Base-by-base conservation (phyloP, 768 basidiomycete species). In the Tylopilus plumbeoviolaceoides region DNA sequence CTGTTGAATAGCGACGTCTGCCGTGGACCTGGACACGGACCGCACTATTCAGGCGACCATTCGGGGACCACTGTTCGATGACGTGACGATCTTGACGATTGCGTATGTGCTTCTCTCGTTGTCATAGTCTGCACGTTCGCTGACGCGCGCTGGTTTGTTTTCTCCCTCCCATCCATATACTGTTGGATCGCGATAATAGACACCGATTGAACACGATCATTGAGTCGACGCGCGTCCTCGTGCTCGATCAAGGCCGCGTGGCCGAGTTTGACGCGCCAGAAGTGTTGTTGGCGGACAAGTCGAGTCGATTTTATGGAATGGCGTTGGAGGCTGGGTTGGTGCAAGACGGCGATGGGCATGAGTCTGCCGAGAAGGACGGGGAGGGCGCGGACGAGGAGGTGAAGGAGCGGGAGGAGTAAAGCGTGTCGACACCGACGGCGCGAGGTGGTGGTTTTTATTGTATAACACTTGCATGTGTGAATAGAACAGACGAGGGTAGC, bases 1-100 rank as follows among this genome's bases (percentile, higher is more conserved):
- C 8, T 4, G 15, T 25, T 23, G 9, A 28, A 11, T 54, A 88
- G 89, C 91, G 3, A 95, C 91, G 6, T 90, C 86, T 35, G 91
- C 91, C 18, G 91, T 95, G 46, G 93, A 95, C 68, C 73, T 94
- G 31, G 91, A 95, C 63, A 95, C 92, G 9, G 93, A 95, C 65
- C 79, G 79, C 52, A 87, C 87, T 27, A 89, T 95, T 57, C 93
- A 97, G 73, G 83, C 85, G 11, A 92, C 93, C 56, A 88, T 95
- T 43, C 79, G 83, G 25, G 90, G 92, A 7, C 79, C 85, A 5
- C 79, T 86, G 28, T 95, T 95, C 64, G 71, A 77, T 3, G 71
- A 86, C 53, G 84, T 88, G 14, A 94, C 92, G 11, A 91, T 93
- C 51, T 69, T 95, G 48, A 93, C 90, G 14, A 91, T 93, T 61